Evolutionary conservation across 1,284 basidiomycete genomes (phyloP).

Genomic region (Irpex sp.): DNA sequence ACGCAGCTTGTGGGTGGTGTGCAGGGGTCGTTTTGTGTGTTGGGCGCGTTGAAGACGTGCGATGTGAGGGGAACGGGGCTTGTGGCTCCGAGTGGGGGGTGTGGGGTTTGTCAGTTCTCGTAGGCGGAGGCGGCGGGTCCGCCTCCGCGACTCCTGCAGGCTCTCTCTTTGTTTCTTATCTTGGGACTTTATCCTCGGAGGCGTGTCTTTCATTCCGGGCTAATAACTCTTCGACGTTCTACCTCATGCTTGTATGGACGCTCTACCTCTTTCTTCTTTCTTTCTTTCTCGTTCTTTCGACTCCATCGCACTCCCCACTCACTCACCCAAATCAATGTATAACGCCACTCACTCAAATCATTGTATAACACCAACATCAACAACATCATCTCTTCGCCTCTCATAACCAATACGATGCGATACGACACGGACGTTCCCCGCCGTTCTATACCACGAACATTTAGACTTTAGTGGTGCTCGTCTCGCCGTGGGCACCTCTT

Average conservation of each 20-base stretch:
- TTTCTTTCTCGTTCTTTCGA: not conserved
- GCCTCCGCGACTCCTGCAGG: too few relatives aligned
- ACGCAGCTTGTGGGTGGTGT: slow-evolving; percentile 23
- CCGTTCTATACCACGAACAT: too few relatives aligned
- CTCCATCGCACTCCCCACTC: not conserved
- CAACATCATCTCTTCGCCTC: too few relatives aligned
- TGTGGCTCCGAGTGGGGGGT: slow-evolving; percentile 20
- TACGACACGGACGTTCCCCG: too few relatives aligned
- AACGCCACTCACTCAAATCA: too few relatives aligned
- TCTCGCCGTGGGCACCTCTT: not conserved
- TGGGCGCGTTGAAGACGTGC: slow-evolving; percentile 26
- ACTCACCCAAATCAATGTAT: too few relatives aligned
- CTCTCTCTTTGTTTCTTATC: too few relatives aligned
- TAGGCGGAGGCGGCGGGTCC: too few relatives aligned
- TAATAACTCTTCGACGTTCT: not conserved
- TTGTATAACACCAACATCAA: too few relatives aligned
- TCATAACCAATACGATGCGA: too few relatives aligned
- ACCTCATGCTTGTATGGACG: not conserved
- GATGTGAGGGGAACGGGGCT: slow-evolving; percentile 28
- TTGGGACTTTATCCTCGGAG: too few relatives aligned
- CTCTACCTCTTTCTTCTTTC: not conserved
- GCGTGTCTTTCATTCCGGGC: not conserved
- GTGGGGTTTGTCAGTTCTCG: slow-evolving; percentile 22
- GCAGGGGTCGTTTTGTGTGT: slow-evolving; percentile 26
- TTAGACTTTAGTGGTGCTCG: not conserved